Evolutionary conservation across 2,329 filamentous ascomycete species (phyloP).

Genomic region (Microsporum canis): DNA sequence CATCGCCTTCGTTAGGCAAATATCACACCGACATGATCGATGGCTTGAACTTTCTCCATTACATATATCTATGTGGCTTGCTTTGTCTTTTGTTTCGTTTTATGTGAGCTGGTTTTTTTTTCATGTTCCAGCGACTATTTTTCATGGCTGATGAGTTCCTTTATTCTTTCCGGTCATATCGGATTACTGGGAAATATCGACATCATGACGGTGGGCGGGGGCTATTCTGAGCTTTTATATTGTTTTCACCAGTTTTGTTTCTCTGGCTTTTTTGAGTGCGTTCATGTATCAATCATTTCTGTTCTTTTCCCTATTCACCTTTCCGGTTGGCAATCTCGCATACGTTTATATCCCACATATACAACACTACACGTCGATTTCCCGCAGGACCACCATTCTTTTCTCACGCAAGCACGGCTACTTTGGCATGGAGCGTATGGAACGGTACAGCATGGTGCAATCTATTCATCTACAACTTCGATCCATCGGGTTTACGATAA

Average conservation of each 20-base stretch:
- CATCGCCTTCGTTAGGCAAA: background rate
- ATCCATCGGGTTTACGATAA: background rate
- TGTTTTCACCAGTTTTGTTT: background rate
- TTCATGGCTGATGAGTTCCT: conserved; percentile 3
- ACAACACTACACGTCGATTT: background rate
- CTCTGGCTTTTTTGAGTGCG: background rate
- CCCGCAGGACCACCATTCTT: background rate
- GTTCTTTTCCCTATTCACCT: background rate
- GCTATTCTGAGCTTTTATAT: background rate
- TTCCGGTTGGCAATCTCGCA: background rate
- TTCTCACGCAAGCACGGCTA: background rate
- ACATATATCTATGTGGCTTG: conserved; percentile 9
- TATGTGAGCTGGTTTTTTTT: background rate
- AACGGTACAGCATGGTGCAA: background rate
- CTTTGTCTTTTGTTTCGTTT: conserved; percentile 9
- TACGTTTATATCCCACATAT: background rate
- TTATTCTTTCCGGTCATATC: conserved; percentile 4
- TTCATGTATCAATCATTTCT: background rate
- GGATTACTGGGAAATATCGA: conserved; percentile 1
- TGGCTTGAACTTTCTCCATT: conserved; percentile 7
- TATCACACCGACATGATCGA: background rate
- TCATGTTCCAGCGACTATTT: background rate
- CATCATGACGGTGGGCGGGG: conserved; percentile 3
- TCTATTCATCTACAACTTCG: background rate
- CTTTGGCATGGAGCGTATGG: background rate